Percentiles rank a stretch among this genome's conserved stretches.
These are phyloP conservation scores for Ustilago bromivora DNA, from an alignment of 1,284 basidiomycete genomes.

Conservation along the genomic window DNA sequence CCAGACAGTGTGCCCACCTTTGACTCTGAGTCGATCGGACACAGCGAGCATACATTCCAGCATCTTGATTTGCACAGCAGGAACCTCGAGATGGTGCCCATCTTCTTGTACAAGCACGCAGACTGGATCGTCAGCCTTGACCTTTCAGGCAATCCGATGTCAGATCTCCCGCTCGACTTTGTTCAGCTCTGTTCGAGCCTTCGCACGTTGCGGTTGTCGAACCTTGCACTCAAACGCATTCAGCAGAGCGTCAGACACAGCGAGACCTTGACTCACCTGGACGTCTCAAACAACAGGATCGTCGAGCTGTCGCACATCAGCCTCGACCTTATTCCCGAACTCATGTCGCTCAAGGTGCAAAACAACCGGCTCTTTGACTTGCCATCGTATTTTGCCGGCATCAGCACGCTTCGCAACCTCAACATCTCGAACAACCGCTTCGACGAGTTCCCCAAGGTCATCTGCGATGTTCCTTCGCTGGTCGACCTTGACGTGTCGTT, in stretches of 20 bases:
- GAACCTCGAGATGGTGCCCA: slow-evolving; percentile 89
- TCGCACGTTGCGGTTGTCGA: slow-evolving; percentile 86
- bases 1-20: slow-evolving; percentile 75
- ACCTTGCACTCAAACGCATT: slow-evolving; percentile 94
- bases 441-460: slow-evolving; percentile 80
- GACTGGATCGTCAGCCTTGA: slow-evolving; percentile 87
- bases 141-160: slow-evolving; percentile 93
- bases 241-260: slow-evolving; percentile 86
- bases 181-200: slow-evolving; percentile 88
- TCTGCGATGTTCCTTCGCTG: slow-evolving; percentile 81
- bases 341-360: slow-evolving; percentile 82
- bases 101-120: slow-evolving; percentile 87
- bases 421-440: slow-evolving; percentile 99
- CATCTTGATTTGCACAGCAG: slow-evolving; percentile 85
- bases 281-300: slow-evolving; percentile 93
- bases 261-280: slow-evolving; percentile 81
- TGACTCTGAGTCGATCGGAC: slow-evolving; percentile 58
- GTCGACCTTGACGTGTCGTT: slow-evolving; percentile 93
- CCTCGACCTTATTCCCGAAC: slow-evolving; percentile 81
- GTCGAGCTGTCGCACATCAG: slow-evolving; percentile 87
- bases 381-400: slow-evolving; percentile 84
- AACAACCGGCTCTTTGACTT: slow-evolving; percentile 92
- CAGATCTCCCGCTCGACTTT: slow-evolving; percentile 96
- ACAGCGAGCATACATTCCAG: slow-evolving; percentile 74
- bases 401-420: slow-evolving; percentile 80